phyloP scores from a whole-genome alignment of 1,139 yeast genomes.

The Geotrichum klebahnii region DNA sequence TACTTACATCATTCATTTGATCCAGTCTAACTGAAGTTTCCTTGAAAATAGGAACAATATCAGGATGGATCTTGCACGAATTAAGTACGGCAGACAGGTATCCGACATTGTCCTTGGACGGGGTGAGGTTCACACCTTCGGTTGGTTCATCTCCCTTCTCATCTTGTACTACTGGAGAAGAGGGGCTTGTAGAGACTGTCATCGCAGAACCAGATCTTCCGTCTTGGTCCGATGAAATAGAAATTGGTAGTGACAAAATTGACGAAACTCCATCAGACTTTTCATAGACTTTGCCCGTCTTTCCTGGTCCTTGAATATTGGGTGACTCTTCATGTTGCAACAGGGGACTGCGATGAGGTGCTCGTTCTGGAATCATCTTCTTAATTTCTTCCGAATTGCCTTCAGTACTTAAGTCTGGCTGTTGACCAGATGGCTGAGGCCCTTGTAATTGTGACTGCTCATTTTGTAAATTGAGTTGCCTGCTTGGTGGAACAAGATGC shows the following conservation, averaged over 20 bases:
- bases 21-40: slow-evolving; percentile 35
- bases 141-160: neutral
- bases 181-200: slow-evolving; percentile 9
- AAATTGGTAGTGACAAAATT: neutral
- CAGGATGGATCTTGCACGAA: slow-evolving; percentile 32
- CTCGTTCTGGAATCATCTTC: neutral
- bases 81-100: neutral
- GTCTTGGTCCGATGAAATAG: slow-evolving; percentile 3
- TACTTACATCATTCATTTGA: slow-evolving; percentile 23
- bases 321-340: neutral
- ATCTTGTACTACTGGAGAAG: slow-evolving; percentile 3
- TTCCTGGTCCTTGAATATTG: neutral
- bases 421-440: neutral
- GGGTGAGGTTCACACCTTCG: neutral
- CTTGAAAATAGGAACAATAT: slow-evolving; percentile 33
- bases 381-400: neutral
- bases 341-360: neutral
- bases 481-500: neutral
- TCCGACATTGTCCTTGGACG: neutral
- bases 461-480: neutral
- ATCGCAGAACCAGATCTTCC: slow-evolving; percentile 8
- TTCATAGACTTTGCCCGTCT: neutral
- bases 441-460: neutral
- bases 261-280: slow-evolving; percentile 4
- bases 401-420: neutral